These are phyloP conservation scores for Podospora anserina DNA, from an alignment of 495 filamentous ascomycete genomes.

Conservation along the genomic window DNA sequence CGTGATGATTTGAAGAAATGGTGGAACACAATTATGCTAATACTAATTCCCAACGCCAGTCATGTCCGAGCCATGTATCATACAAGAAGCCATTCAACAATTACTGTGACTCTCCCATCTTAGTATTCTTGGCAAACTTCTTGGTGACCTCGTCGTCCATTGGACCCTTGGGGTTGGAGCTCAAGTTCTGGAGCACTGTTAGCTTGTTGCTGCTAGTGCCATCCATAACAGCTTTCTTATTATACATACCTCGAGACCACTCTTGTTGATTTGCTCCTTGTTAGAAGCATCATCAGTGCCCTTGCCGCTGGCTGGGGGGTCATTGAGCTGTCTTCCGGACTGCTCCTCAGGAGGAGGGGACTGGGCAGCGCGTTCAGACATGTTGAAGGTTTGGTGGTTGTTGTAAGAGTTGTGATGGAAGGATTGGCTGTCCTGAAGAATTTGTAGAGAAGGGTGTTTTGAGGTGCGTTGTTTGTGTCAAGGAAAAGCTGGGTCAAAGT, in stretches of 20 bases:
- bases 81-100: neutral
- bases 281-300: constrained; percentile 46
- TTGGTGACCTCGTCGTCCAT: constrained; percentile 66
- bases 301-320: constrained; percentile 55
- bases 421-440: neutral
- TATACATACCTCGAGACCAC: constrained; percentile 42
- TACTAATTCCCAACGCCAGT: neutral
- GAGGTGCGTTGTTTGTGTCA: neutral
- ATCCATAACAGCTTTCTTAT: neutral
- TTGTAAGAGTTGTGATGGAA: neutral
- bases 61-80: neutral
- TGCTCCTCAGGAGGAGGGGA: constrained; percentile 75
- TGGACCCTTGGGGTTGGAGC: constrained; percentile 66
- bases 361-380: constrained; percentile 54
- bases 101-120: constrained; percentile 4
- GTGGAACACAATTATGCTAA: neutral
- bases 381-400: constrained; percentile 14
- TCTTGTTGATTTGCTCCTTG: constrained; percentile 49
- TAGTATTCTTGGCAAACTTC: constrained; percentile 54
- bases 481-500: neutral
- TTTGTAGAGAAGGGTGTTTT: neutral
- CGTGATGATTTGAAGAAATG: neutral
- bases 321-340: constrained; percentile 60
- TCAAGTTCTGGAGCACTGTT: constrained; percentile 40
- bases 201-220: constrained; percentile 5